Evolutionary conservation across 139 green algal genomes (phyloP).

Genomic region (Chlamydomonas incerta): DNA sequence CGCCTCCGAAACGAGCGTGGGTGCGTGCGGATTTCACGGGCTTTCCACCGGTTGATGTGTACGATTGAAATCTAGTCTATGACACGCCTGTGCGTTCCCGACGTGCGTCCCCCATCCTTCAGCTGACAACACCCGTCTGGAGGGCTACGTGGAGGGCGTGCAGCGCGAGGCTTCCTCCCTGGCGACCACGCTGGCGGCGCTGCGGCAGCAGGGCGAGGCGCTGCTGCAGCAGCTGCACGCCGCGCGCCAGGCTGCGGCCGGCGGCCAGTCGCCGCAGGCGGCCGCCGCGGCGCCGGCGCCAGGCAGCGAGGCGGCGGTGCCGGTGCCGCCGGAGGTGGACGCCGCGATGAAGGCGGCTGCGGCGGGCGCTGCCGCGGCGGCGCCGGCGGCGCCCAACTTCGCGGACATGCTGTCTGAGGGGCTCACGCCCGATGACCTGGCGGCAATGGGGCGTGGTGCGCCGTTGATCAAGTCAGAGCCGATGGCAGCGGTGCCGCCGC

Average conservation of each 20-base stretch:
- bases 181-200: background rate
- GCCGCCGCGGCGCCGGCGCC: background rate
- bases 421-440: background rate
- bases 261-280: background rate
- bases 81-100: no score
- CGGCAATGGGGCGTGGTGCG: background rate
- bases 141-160: background rate
- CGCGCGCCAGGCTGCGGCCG: background rate
- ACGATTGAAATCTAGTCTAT: no score
- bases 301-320: no score
- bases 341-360: no score
- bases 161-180: background rate
- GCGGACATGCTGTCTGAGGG: slow-evolving; percentile 11
- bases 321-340: no score
- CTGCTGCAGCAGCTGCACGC: slow-evolving; percentile 8
- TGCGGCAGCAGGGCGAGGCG: background rate
- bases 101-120: no score
- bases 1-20: no score
- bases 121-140: background rate
- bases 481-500: background rate
- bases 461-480: background rate
- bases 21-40: no score
- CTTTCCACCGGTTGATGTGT: no score
- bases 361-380: background rate
- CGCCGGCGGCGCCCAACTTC: background rate